Percentiles rank a stretch among this genome's conserved stretches.
These are phyloP conservation scores for Graphiopsis chlorocephala DNA, from an alignment of 2,329 filamentous ascomycete species.

Conservation along the genomic window DNA sequence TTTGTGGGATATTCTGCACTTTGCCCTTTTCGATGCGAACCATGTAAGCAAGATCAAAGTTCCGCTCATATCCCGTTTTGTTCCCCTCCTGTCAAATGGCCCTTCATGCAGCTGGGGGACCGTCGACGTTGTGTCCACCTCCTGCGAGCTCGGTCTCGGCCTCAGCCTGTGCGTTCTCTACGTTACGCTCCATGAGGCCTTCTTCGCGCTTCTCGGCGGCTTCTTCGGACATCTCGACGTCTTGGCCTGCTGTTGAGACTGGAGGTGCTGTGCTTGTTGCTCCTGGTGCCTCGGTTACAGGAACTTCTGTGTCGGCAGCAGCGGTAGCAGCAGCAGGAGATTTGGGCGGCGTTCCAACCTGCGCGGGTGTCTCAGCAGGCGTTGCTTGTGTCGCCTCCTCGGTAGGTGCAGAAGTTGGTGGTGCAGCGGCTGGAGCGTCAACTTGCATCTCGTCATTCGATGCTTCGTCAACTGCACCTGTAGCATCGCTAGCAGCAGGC, in stretches of 20 bases:
- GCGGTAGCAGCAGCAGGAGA: conserved; percentile 17
- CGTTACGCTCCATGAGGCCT: conserved; percentile 29
- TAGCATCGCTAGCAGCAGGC: conserved; percentile 7
- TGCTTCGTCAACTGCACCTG: conserved; percentile 31
- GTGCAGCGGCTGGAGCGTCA: conserved; percentile 15
- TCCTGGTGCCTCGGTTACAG: neutral
- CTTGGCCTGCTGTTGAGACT: conserved; percentile 16
- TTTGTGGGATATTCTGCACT: neutral
- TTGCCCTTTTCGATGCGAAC: neutral
- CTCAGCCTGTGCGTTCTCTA: conserved; percentile 31
- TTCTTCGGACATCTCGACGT: conserved; percentile 29
- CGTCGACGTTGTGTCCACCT: conserved; percentile 21
- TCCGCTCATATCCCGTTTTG: neutral
- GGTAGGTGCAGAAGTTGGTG: conserved; percentile 7
- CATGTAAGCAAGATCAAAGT: neutral
- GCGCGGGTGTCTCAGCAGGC: conserved; percentile 34
- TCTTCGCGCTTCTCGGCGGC: conserved; percentile 30
- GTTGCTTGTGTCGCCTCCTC: neutral
- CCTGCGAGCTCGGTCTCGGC: conserved; percentile 28
- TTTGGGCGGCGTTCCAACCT: conserved; percentile 20
- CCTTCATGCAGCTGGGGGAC: conserved; percentile 21
- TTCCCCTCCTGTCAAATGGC: neutral
- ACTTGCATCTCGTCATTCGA: conserved; percentile 35
- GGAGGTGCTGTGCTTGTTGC: conserved; percentile 12
- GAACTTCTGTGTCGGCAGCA: neutral